Base-by-base conservation (phyloP, 495 filamentous ascomycete species). In the Xylaria sp. region DNA sequence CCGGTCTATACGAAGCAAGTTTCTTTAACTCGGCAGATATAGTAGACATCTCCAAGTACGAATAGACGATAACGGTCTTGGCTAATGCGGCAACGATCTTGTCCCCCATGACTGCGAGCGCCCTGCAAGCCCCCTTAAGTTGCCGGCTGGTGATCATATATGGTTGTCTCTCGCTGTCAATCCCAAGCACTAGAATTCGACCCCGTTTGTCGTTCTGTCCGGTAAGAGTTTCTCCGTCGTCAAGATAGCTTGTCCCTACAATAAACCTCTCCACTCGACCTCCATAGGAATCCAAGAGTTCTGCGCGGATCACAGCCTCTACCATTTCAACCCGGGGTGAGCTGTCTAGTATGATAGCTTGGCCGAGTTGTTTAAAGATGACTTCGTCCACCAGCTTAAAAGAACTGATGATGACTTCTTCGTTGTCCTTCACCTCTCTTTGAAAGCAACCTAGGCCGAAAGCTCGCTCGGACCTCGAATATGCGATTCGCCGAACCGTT, bases 401-500 rank as follows among this genome's bases (percentile, higher is more conserved):
- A 0, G 83, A 84, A 67, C 81, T 85, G 1, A 78, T 80, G 9
- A 88, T 75, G 17, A 84, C 71, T 74, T 89, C 87, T 71, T 85
- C 83, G 40, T 83, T 84, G 17, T 80, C 66, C 19, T 73, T 64
- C 0, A 88, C 71, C 59, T 85, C 73, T 81, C 93, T 86, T 55
- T 89, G 88, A 67, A 98, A 92, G 14, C 92, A 96, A 3, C 95
- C 95, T 4, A 98, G 85, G 8, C 92, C 95, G 76, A 98, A 97
- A 0, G 90, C 90, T 74, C 92, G 91, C 62, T 95, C 90, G 29
- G 82, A 84, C 11, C 90, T 84, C 9, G 93, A 97, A 80, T 98
- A 97, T 0, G 93, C 91, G 61, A 99, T 89, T 48, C 96, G 85
- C 57, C 96, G 89, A 6, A 97, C 91, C 37, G 93, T 96, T 77